A percentile compares a stretch with the other conserved stretches of the same genome.
phyloP scores from a whole-genome alignment of 1,284 basidiomycete genomes.

The Leccinum fallax region DNA sequence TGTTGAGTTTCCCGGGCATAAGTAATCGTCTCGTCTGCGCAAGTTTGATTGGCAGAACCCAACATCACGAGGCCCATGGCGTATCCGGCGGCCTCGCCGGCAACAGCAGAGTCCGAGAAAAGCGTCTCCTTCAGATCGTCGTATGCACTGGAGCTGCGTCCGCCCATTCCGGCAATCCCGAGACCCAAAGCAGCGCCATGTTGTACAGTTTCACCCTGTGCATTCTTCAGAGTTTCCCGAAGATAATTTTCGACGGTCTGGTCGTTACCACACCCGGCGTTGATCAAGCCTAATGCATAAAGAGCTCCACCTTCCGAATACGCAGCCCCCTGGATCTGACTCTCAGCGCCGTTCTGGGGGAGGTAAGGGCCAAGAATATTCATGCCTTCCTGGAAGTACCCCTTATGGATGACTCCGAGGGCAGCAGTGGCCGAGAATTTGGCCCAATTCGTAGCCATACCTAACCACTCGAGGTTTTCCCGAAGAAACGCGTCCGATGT shows the following conservation, averaged over 20 bases:
- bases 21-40: conserved; percentile 89
- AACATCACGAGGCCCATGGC: conserved; percentile 98
- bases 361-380: conserved; percentile 93
- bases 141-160: conserved; percentile 85
- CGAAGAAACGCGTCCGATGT: conserved; percentile 91
- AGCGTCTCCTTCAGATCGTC: conserved; percentile 87
- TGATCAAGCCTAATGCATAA: conserved; percentile 93
- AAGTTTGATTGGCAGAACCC: conserved; percentile 78
- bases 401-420: conserved; percentile 95
- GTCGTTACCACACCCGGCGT: conserved; percentile 82
- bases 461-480: conserved; percentile 95
- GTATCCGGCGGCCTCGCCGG: conserved; percentile 92
- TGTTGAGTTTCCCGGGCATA: conserved; percentile 96
- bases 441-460: conserved; percentile 92
- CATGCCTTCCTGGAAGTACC: conserved; percentile 91
- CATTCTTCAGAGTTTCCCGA: conserved; percentile 73
- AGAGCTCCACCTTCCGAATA: conserved; percentile 94
- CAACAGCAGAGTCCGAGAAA: conserved; percentile 91
- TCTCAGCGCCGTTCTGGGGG: conserved; percentile 73
- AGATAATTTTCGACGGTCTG: conserved; percentile 73
- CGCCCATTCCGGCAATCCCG: conserved; percentile 91
- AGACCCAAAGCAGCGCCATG: conserved; percentile 95
- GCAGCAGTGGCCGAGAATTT: conserved; percentile 96
- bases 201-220: conserved; percentile 84
- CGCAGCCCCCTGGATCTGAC: conserved; percentile 70